Evolutionary conservation across 345 rosid species (phyloP).

Genomic region (Physaria fendleri): DNA sequence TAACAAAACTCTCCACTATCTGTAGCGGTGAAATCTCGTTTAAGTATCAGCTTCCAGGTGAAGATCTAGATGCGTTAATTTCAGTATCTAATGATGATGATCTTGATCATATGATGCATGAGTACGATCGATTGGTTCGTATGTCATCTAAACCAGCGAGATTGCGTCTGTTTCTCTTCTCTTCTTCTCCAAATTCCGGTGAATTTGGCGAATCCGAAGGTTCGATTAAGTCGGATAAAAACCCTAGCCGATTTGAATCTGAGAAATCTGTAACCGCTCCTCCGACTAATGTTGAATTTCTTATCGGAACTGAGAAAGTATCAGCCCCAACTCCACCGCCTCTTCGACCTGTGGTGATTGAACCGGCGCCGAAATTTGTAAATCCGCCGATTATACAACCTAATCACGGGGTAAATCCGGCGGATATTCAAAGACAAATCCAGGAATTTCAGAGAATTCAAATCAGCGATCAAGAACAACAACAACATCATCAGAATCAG

Average conservation of each 20-base stretch:
- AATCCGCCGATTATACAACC: conserved; percentile 28
- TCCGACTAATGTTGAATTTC: conserved; percentile 74
- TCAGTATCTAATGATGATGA: too few relatives aligned
- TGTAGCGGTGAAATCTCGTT: conserved; percentile 55
- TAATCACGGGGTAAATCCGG: conserved; percentile 37
- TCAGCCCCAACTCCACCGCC: too few relatives aligned
- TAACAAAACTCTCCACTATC: conserved; percentile 56
- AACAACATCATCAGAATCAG: too few relatives aligned
- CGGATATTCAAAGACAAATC: conserved; percentile 53
- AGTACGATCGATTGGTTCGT: too few relatives aligned
- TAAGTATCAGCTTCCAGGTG: conserved; percentile 95
- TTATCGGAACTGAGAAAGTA: conserved; percentile 69
- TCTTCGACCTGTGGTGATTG: conserved; percentile 17
- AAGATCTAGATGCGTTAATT: conserved; percentile 97
- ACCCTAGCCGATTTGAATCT: conserved; percentile 36
- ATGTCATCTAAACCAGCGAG: conserved; percentile 82
- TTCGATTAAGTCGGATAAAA: conserved; percentile 52
- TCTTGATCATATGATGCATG: too few relatives aligned
- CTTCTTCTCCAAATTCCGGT: conserved; percentile 22
- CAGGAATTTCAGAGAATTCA: conserved; percentile 81
- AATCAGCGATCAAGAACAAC: conserved; percentile 53
- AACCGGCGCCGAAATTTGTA: conserved; percentile 1
- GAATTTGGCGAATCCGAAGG: conserved; percentile 59
- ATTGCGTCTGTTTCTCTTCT: conserved; percentile 79
- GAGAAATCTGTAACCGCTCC: too few relatives aligned